Evolutionary conservation across 169 alveolate species (phyloP).

Genomic region (Cryptosporidium andersoni): DNA sequence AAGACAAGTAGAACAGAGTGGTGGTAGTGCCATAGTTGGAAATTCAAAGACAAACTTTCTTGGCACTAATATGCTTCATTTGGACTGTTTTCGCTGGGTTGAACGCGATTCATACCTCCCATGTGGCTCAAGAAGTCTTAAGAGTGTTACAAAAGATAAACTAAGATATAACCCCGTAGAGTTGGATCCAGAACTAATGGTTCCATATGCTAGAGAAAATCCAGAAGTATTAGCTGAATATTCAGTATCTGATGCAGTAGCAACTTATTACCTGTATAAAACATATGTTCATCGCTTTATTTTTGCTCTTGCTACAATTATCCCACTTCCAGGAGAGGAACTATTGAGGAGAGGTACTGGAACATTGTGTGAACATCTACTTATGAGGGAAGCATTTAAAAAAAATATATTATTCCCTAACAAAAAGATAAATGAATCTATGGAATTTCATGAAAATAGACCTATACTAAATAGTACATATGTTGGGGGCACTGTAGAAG

Average conservation of each 20-base stretch:
- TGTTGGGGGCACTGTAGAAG: constrained; percentile 97
- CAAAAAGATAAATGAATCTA: constrained; percentile 86
- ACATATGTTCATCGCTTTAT: constrained; percentile 97
- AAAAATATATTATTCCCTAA: constrained; percentile 95
- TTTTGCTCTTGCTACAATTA: constrained; percentile 95
- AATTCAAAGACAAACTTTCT: constrained; percentile 79
- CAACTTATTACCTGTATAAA: constrained; percentile 97
- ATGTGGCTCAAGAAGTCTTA: constrained; percentile 91
- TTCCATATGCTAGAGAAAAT: constrained; percentile 89
- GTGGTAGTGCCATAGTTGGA: constrained; percentile 11
- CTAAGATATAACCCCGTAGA: constrained; percentile 98
- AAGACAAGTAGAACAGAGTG: constrained; percentile 71
- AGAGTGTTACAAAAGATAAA: constrained; percentile 97
- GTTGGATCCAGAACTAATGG: constrained; percentile 99
- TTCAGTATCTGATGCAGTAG: constrained; percentile 99
- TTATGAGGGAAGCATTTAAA: constrained; percentile 97
- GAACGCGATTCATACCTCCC: constrained; percentile 99
- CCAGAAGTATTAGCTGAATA: constrained; percentile 97
- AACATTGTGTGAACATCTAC: constrained; percentile 96
- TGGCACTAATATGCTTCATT: constrained; percentile 90
- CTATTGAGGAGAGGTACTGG: constrained; percentile 99
- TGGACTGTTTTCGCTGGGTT: constrained; percentile 99
- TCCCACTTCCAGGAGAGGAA: constrained; percentile 96
- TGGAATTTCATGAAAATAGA: constrained; percentile 81
- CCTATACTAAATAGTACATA: constrained; percentile 86